Evolutionary conservation across 164 flowering plant species (phyloP), one percentile per base, ranked within the genome.

Genomic region (Protea cynaroides): DNA sequence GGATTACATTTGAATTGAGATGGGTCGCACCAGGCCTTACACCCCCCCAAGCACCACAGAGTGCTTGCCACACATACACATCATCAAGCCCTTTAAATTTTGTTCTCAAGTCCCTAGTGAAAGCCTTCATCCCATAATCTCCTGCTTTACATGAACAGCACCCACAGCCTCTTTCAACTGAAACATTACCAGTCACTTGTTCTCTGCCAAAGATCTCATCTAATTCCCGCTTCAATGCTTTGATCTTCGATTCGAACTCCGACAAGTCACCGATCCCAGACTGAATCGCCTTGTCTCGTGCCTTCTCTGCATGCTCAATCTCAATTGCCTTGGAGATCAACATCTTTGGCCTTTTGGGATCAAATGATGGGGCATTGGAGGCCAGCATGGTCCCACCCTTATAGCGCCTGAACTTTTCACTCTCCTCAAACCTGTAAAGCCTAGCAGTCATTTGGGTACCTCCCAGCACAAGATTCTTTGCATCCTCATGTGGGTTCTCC

Each of bases 41-140:
- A 21, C 98, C 98, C 50, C 96, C 95, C 98, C 98, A 92, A 9
- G 90, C 92, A 23, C 96, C 98, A 60, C 87, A 80, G 1, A 92
- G 79, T 15, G 98, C 92, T 22, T 92, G 96, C 95, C 98, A 92
- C 18, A 88, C 91, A 56, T 77, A 92, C 6, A 92, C 77, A 73
- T 92, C 92, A 75, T 89, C 95, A 71, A 92, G 63, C 6, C 88
- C 86, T 59, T 82, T 84, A 46, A 89, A 89, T 21, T 72, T 71
- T 9, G 68, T 63, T 64, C 84, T 89, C 77, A 89, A 75, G 72
- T 92, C 96, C 57, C 62, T 78, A 0, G 85, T 81, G 53, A 87
- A 87, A 43, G 94, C 94, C 73, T 79, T 85, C 80, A 89, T 36
- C 0, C 97, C 96, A 37, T 19, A 68, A 15, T 63, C 59, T 1